A percentile compares a stretch with the other conserved stretches of the same genome.
These are phyloP conservation scores for Candida freyschussii DNA, from an alignment of 1,139 yeast genomes.

Conservation along the genomic window DNA sequence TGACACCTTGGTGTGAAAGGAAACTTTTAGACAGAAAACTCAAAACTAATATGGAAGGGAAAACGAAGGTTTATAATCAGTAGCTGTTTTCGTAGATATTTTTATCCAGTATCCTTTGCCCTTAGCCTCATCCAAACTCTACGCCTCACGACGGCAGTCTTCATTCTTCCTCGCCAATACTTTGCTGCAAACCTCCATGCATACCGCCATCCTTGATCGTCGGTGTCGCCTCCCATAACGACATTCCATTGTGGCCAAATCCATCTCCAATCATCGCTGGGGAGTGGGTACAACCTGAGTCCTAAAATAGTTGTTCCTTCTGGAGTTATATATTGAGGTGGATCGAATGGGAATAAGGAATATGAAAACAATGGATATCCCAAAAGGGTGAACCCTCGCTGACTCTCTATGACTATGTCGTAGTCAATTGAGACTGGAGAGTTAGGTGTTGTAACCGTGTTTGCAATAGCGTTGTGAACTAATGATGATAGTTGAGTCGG, in stretches of 20 bases:
- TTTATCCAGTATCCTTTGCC: conserved; percentile 6
- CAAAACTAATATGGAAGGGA: no score
- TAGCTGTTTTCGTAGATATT: no score
- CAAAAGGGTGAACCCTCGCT: conserved; percentile 48
- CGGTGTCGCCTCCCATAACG: conserved; percentile 53
- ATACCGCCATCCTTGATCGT: conserved; percentile 72
- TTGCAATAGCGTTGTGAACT: no score
- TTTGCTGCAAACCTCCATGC: conserved; percentile 43
- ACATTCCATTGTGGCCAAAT: conserved; percentile 60
- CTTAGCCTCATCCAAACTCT: conserved; percentile 56
- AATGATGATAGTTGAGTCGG: no score
- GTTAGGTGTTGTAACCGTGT: no score
- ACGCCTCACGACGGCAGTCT: conserved; percentile 51
- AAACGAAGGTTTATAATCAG: no score
- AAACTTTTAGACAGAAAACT: no score
- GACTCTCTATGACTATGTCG: conserved; percentile 48
- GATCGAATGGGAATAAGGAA: conserved; percentile 41
- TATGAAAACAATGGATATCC: conserved; percentile 51
- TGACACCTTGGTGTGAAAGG: conserved; percentile 8
- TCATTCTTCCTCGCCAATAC: conserved; percentile 52
- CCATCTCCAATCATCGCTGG: conserved; percentile 44
- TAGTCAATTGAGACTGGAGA: no score
- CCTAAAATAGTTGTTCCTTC: conserved; percentile 4
- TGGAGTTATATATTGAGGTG: conserved; percentile 23
- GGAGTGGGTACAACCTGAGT: conserved; percentile 10